Percentiles rank a stretch among this genome's conserved stretches.
Evolutionary conservation across 2,329 filamentous ascomycete species (phyloP).

Genomic region (Alternaria incomplexa): DNA sequence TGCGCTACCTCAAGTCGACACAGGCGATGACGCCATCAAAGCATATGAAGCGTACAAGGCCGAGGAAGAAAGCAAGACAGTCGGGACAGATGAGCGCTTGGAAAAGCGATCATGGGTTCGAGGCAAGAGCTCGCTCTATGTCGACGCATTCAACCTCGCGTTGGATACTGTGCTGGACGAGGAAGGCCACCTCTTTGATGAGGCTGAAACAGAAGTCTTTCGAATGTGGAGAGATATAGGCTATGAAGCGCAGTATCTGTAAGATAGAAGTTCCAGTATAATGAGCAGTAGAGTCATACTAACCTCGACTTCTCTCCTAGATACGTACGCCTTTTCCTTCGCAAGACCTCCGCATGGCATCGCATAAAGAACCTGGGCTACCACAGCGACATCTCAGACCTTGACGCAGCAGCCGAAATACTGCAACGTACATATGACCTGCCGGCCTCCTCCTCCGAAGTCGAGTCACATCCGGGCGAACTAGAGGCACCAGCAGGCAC

Average conservation of each 20-base stretch:
- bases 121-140: constrained; percentile 89
- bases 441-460: constrained; percentile 53
- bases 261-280: constrained; percentile 42
- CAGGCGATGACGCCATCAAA: constrained; percentile 74
- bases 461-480: constrained; percentile 55
- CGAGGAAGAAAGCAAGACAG: constrained; percentile 55
- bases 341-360: constrained; percentile 93
- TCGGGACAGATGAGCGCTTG: constrained; percentile 56
- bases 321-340: constrained; percentile 89
- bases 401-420: constrained; percentile 67
- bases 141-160: constrained; percentile 95
- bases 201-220: constrained; percentile 79
- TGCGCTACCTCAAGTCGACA: constrained; percentile 69
- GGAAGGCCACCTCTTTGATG: constrained; percentile 85
- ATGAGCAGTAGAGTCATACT: neutral
- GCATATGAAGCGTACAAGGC: constrained; percentile 76
- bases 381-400: constrained; percentile 79
- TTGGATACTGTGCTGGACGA: constrained; percentile 88
- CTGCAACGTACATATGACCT: constrained; percentile 67
- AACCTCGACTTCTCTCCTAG: constrained; percentile 51
- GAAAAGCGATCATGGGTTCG: constrained; percentile 70
- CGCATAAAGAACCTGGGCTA: constrained; percentile 79
- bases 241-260: constrained; percentile 93
- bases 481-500: constrained; percentile 55
- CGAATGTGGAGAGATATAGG: constrained; percentile 72